Conservation (phyloP, 768 basidiomycete species). For the Astraeus odoratus region DNA sequence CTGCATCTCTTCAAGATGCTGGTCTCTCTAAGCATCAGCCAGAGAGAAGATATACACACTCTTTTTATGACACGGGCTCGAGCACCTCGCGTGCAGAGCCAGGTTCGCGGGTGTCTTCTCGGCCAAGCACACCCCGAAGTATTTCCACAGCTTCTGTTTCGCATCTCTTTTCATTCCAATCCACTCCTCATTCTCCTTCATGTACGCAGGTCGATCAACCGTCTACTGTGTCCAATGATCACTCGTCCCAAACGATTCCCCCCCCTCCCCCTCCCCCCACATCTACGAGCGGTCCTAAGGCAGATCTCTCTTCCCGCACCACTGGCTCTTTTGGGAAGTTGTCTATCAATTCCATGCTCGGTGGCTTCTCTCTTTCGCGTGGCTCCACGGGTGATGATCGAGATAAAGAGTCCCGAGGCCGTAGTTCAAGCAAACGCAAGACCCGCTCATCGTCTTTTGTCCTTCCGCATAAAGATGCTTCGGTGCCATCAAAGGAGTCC, state of each 20-base stretch:
- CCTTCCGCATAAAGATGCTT: conserved; percentile 29
- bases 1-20: conserved; percentile 10
- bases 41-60: conserved; percentile 2
- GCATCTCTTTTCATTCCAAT: conserved; percentile 20
- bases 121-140: conserved; percentile 16
- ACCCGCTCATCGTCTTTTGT: conserved; percentile 45
- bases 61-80: neutral
- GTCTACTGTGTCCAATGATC: conserved; percentile 4
- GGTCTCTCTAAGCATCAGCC: conserved; percentile 14
- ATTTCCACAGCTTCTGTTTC: conserved; percentile 20
- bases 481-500: conserved; percentile 39
- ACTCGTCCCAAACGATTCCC: conserved; percentile 4
- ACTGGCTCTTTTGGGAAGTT: conserved; percentile 53
- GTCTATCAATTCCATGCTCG: conserved; percentile 66
- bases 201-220: conserved; percentile 18
- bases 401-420: conserved; percentile 45
- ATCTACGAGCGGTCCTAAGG: conserved; percentile 27
- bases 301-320: conserved; percentile 30
- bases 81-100: conserved; percentile 3
- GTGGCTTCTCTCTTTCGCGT: conserved; percentile 56
- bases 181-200: conserved; percentile 9
- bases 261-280: conserved; percentile 12
- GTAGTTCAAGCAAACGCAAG: conserved; percentile 36
- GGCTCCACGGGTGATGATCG: conserved; percentile 38
- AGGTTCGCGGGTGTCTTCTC: conserved; percentile 6